Evolutionary conservation across 768 basidiomycete genomes (phyloP).

Genomic region (Kwoniella sp.): DNA sequence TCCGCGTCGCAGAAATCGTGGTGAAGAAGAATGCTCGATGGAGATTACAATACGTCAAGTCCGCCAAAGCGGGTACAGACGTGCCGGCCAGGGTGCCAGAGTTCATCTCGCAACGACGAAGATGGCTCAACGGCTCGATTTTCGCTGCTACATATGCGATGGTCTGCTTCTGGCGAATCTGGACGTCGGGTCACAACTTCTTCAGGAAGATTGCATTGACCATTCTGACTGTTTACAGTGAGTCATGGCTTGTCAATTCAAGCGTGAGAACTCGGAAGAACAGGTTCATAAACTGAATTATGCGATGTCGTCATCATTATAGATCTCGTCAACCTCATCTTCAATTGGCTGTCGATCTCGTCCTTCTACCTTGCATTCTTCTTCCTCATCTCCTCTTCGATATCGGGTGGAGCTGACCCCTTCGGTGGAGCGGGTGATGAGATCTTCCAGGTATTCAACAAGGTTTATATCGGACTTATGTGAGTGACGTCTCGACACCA

Average conservation of each 20-base stretch:
- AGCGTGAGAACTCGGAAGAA: too few relatives aligned
- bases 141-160: conserved; percentile 51
- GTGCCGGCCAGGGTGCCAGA: conserved; percentile 47
- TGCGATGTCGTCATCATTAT: background rate
- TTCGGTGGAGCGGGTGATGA: conserved; percentile 74
- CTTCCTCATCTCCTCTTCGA: conserved; percentile 80
- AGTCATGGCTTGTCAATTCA: too few relatives aligned
- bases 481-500: conserved; percentile 65
- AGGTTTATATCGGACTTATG: conserved; percentile 77
- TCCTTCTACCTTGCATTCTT: conserved; percentile 62
- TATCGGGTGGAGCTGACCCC: conserved; percentile 65
- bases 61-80: conserved; percentile 54
- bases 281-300: background rate
- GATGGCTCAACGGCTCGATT: conserved; percentile 57
- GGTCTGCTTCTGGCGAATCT: conserved; percentile 50
- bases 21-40: conserved; percentile 49
- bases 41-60: conserved; percentile 54
- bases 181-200: conserved; percentile 52
- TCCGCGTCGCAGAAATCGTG: conserved; percentile 39
- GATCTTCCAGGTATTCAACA: conserved; percentile 77
- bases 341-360: conserved; percentile 51
- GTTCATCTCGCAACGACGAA: conserved; percentile 55
- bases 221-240: conserved; percentile 49
- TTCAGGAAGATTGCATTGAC: conserved; percentile 49
- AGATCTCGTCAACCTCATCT: conserved; percentile 48